Percentiles rank a stretch among this genome's conserved stretches.
These are phyloP conservation scores for Coemansia sp. DNA, from an alignment of 192 early-diverging fungal genomes.

Conservation along the genomic window DNA sequence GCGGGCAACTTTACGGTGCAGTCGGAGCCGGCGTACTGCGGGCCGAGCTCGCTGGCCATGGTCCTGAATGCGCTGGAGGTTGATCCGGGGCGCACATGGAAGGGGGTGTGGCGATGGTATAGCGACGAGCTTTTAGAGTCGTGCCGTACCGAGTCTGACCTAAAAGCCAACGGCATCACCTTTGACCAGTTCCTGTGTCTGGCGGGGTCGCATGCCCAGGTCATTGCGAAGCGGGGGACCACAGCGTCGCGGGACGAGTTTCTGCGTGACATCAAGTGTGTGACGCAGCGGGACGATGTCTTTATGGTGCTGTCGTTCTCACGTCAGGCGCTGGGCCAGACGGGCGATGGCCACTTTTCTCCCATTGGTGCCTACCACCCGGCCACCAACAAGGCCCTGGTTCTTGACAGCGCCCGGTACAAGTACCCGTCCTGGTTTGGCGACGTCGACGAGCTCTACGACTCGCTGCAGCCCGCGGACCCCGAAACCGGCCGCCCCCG, in stretches of 20 bases:
- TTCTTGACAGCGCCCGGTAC: slow-evolving; percentile 84
- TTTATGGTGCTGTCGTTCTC: slow-evolving; percentile 89
- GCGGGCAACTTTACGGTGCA: slow-evolving; percentile 88
- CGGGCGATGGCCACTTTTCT: slow-evolving; percentile 92
- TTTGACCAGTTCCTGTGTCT: slow-evolving; percentile 87
- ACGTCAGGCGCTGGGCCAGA: slow-evolving; percentile 69
- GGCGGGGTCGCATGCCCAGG: slow-evolving; percentile 80
- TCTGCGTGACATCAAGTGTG: slow-evolving; percentile 61
- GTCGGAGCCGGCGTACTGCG: slow-evolving; percentile 86
- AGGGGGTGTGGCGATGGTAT: slow-evolving; percentile 92
- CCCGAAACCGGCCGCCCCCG: slow-evolving; percentile 70
- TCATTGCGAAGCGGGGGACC: slow-evolving; percentile 65
- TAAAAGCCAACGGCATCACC: slow-evolving; percentile 80
- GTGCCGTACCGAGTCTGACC: slow-evolving; percentile 61
- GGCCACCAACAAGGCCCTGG: slow-evolving; percentile 64
- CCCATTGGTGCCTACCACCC: slow-evolving; percentile 82
- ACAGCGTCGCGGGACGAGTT: slow-evolving; percentile 70
- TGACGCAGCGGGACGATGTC: slow-evolving; percentile 61
- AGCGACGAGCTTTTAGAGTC: slow-evolving; percentile 69
- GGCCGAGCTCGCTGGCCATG: slow-evolving; percentile 85
- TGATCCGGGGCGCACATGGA: slow-evolving; percentile 82
- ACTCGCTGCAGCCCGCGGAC: slow-evolving; percentile 78
- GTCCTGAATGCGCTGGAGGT: slow-evolving; percentile 91
- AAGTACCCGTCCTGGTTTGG: slow-evolving; percentile 91
- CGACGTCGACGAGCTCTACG: slow-evolving; percentile 63